A percentile compares a stretch with the other conserved stretches of the same genome.
Conservation (phyloP, 331 rosid genomes). For the Malus hybrid region DNA sequence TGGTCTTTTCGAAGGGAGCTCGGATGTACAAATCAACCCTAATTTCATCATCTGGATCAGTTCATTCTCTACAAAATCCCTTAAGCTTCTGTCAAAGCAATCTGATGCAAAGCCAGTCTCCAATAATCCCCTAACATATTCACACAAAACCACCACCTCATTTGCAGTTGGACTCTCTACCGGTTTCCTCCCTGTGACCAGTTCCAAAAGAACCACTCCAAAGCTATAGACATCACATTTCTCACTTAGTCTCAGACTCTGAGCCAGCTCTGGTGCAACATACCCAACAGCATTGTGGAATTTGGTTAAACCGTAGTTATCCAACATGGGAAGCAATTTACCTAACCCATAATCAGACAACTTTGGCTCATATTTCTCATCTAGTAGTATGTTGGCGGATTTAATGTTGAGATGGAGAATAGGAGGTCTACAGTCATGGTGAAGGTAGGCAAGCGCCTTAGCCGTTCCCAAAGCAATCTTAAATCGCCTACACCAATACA, state of each 20-base stretch:
- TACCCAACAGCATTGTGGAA: constrained; percentile 85
- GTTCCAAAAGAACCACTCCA: constrained; percentile 90
- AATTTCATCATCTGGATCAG: constrained; percentile 87
- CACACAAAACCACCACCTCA: constrained; percentile 87
- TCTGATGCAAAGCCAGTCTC: constrained; percentile 75
- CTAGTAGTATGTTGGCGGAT: constrained; percentile 84
- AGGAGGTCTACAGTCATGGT: constrained; percentile 89
- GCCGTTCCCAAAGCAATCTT: constrained; percentile 89
- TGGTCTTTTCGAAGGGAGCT: constrained; percentile 83
- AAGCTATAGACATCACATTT: constrained; percentile 94
- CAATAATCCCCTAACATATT: constrained; percentile 68
- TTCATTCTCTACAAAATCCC: constrained; percentile 79
- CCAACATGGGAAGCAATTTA: constrained; percentile 90
- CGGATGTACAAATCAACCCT: constrained; percentile 85
- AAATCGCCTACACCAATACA: constrained; percentile 77
- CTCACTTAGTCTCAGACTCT: constrained; percentile 78
- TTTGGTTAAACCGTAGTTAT: constrained; percentile 66
- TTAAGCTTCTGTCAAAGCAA: constrained; percentile 74
- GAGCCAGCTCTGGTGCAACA: constrained; percentile 96
- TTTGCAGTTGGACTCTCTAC: constrained; percentile 82
- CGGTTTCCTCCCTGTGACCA: constrained; percentile 93
- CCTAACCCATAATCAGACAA: constrained; percentile 88
- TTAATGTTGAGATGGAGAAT: constrained; percentile 96
- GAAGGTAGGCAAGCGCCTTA: constrained; percentile 83
- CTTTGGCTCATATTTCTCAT: constrained; percentile 71